phyloP scores from a whole-genome alignment of 179 eudicot genomes.

The Spergularia azorica region DNA sequence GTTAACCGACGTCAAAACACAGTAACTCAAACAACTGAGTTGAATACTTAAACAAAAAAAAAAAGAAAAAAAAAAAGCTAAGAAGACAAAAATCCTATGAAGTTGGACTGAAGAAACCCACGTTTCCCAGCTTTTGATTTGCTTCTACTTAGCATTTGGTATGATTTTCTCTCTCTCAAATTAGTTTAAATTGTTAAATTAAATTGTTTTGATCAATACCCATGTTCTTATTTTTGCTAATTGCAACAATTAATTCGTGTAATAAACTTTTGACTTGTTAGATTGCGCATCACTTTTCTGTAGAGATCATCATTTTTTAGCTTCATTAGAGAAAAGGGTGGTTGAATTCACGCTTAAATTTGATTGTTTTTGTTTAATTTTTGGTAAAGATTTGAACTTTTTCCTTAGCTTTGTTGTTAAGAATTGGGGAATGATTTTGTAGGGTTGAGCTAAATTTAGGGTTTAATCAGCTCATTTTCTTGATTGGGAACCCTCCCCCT shows the following conservation, averaged over 20 bases:
- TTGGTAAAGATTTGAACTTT: conserved; percentile 6
- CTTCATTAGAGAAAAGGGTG: conserved; percentile 12
- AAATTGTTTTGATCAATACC: conserved; percentile 9
- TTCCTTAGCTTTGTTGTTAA: neutral
- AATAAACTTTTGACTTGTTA: neutral
- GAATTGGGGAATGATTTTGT: neutral
- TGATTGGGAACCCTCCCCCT: neutral
- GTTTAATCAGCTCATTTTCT: neutral
- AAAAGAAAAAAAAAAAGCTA: neutral
- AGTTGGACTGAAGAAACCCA: neutral
- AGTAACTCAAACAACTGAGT: neutral
- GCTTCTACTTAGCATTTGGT: conserved; percentile 13
- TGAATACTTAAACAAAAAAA: neutral
- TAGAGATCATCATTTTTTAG: neutral
- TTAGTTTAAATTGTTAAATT: neutral
- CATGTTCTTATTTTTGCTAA: conserved; percentile 8
- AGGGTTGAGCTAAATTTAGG: conserved; percentile 7
- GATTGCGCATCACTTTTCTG: neutral
- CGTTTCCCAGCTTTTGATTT: neutral
- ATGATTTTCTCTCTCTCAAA: neutral
- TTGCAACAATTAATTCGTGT: neutral
- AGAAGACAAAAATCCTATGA: neutral
- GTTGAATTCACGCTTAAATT: neutral
- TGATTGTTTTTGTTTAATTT: neutral
- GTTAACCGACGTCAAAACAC: conserved; percentile 16